Base-by-base conservation (phyloP, 176 grass and related monocot species). In the Triticum dicoccoides region DNA sequence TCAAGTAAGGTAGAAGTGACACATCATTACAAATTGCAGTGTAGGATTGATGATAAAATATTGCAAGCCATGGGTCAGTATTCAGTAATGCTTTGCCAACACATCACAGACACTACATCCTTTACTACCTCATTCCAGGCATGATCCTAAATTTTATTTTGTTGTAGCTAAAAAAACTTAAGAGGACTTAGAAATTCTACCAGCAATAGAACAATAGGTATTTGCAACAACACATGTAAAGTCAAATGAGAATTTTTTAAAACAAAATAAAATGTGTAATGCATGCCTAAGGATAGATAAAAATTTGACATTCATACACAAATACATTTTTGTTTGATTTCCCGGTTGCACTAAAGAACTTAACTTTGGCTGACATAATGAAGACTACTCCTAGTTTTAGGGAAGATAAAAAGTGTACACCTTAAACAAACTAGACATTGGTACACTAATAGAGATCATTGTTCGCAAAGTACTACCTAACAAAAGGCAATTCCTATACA, bases 91-190 rank as follows among this genome's bases (percentile, higher is more conserved):
- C 71, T 25, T 73, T 73, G 37, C 11, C 11, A 12, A 73, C 39
- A 73, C 21, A 3, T 47, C 69, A 69, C 20, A 5, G 4, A 37
- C 35, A 32, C 4, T 7, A 38, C 33, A 81, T 47, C 25, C 18
- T 66, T 81, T 81, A 38, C 32, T 49, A 5, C 38, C 62, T 49
- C 79, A 81, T 67, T 49, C 25, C 9, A 23, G 38, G 0, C 9
- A 66, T 66, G 61, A 81, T 65, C 61, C 63, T 32, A 81, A 81
- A 81, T 45, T 45, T 15, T 27, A 47, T 67, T 66, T 80, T 18
- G 61, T 80, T 42, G 2, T 65, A 83, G n/a, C 20, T 61, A 30
- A 73, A 61, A 61, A 12, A 62, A 37, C 17, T 17, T 32, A 47
- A 5, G 11, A 37, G 68, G 74, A 62, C 14, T 63, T 74, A 5